Evolutionary conservation across 208 protist genomes (phyloP).

Genomic region (Zelonia costaricensis): DNA sequence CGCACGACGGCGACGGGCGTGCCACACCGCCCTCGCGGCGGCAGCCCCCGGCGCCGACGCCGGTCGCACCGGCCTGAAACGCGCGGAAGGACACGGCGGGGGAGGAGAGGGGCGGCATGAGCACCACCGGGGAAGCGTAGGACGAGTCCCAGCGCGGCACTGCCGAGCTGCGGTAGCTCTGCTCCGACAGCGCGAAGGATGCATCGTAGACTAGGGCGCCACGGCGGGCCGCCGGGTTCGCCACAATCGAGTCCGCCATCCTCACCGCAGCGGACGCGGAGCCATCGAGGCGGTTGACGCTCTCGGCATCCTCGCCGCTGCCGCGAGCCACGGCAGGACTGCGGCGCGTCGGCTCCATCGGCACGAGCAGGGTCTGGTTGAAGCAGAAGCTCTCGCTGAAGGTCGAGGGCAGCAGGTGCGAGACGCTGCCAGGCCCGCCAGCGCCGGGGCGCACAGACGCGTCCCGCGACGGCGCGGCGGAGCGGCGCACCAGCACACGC

Average conservation of each 20-base stretch:
- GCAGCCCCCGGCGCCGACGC: not conserved
- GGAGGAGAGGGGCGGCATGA: slow-evolving; percentile 6
- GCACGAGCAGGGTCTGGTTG: slow-evolving; percentile 43
- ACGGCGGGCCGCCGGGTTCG: too few relatives aligned
- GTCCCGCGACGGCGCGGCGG: slow-evolving; percentile 18
- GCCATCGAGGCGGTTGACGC: too few relatives aligned
- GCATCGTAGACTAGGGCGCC: slow-evolving; percentile 5
- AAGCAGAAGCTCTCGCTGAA: slow-evolving; percentile 32
- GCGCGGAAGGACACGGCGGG: slow-evolving; percentile 10
- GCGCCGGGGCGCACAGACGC: not conserved
- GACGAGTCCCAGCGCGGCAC: slow-evolving; percentile 12
- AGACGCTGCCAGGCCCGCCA: too few relatives aligned
- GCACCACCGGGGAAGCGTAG: slow-evolving; percentile 7
- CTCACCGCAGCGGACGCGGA: too few relatives aligned
- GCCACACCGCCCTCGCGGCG: slow-evolving; percentile 8
- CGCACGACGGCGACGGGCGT: slow-evolving; percentile 2
- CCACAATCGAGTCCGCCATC: too few relatives aligned
- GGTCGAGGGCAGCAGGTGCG: not conserved
- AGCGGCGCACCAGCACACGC: slow-evolving; percentile 25
- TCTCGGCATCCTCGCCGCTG: too few relatives aligned
- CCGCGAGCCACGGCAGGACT: too few relatives aligned
- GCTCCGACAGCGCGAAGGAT: not conserved
- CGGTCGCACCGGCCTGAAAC: not conserved
- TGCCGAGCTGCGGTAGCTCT: slow-evolving; percentile 21
- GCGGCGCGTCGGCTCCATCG: too few relatives aligned